A percentile compares a stretch with the other conserved stretches of the same genome.
Evolutionary conservation across 768 basidiomycete species (phyloP).

Genomic region (Candolleomyces aberdarensis): DNA sequence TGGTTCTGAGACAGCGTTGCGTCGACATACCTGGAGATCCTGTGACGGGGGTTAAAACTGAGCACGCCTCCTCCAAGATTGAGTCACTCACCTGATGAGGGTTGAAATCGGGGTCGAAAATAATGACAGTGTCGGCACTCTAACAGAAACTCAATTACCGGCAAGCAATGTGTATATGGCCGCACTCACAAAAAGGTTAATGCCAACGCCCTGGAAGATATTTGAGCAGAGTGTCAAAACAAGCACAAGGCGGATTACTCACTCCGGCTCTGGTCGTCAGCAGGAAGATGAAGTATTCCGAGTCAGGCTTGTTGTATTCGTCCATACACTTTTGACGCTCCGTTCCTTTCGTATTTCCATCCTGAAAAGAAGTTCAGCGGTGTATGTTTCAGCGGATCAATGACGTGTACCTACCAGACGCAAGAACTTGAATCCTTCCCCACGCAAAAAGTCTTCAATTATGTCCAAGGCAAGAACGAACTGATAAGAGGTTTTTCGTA

Average conservation of each 20-base stretch:
- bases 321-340: conserved; percentile 96
- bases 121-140: conserved; percentile 91
- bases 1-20: not conserved
- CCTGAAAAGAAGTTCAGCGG: conserved; percentile 41
- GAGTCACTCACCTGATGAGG: conserved; percentile 60
- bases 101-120: conserved; percentile 96
- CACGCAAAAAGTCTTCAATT: conserved; percentile 83
- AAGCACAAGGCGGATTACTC: conserved; percentile 15
- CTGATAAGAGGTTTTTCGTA: conserved; percentile 35
- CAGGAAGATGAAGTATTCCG: conserved; percentile 88
- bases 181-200: conserved; percentile 64
- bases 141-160: conserved; percentile 34
- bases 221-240: not conserved
- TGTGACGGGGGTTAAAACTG: too few relatives aligned
- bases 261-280: conserved; percentile 89
- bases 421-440: conserved; percentile 77
- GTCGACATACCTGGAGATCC: conserved; percentile 79
- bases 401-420: conserved; percentile 53
- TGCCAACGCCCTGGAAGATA: conserved; percentile 66
- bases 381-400: not conserved
- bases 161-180: not conserved
- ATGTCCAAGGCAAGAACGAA: conserved; percentile 86
- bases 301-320: conserved; percentile 83
- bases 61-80: too few relatives aligned
- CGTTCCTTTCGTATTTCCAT: conserved; percentile 82